Evolutionary conservation across 345 rosid genomes (phyloP).

Genomic region (Aquilaria sinensis): DNA sequence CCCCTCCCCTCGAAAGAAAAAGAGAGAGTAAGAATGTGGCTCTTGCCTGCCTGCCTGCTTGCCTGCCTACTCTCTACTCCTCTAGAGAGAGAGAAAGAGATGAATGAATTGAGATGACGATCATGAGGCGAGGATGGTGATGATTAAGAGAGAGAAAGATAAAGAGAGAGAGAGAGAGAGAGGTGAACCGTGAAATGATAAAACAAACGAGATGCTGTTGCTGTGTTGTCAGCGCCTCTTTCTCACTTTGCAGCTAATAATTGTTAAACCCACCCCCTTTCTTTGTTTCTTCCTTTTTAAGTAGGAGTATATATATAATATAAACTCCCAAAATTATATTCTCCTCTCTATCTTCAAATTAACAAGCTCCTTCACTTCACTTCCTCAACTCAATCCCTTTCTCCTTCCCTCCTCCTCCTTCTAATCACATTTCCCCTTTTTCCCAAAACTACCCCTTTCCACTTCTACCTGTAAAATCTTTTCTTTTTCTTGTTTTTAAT

Average conservation of each 20-base stretch:
- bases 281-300: background rate
- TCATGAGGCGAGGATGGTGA: slow-evolving; percentile 71
- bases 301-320: background rate
- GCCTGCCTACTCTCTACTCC: too few species aligned
- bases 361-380: too few species aligned
- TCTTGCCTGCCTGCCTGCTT: too few species aligned
- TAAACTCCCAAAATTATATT: too few species aligned
- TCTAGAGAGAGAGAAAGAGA: slow-evolving; percentile 21
- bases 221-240: slow-evolving; percentile 65
- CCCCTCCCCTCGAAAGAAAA: slow-evolving; percentile 19
- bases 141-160: slow-evolving; percentile 42
- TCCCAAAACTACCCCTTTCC: too few species aligned
- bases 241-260: slow-evolving; percentile 77
- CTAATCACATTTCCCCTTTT: too few species aligned
- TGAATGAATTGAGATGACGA: slow-evolving; percentile 23
- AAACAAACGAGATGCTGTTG: slow-evolving; percentile 59
- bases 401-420: too few species aligned
- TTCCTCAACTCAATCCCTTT: too few species aligned
- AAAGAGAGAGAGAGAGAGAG: slow-evolving; percentile 26
- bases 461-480: too few species aligned
- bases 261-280: slow-evolving; percentile 38
- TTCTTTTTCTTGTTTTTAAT: too few species aligned
- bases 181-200: slow-evolving; percentile 23
- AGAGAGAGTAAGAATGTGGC: slow-evolving; percentile 15
- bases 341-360: too few species aligned